Conservation (phyloP, 441 rosid species). For the Corymbia calophylla region DNA sequence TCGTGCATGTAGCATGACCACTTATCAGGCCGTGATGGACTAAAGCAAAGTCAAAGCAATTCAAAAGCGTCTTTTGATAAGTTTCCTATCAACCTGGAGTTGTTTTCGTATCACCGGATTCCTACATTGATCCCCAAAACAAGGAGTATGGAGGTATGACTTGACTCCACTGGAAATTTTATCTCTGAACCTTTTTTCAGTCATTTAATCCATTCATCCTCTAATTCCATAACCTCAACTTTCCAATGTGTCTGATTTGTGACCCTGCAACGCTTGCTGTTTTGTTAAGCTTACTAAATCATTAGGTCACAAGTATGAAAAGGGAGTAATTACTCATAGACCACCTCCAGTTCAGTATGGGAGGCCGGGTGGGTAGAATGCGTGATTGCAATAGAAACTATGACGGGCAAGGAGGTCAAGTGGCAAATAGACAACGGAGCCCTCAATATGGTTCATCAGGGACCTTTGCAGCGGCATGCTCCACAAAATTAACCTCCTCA, state of each 20-base stretch:
- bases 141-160: constrained; percentile 75
- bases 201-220: background rate
- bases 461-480: constrained; percentile 9
- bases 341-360: constrained; percentile 57
- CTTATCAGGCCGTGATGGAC: constrained; percentile 86
- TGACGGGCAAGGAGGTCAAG: constrained; percentile 25
- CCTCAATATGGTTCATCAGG: constrained; percentile 19
- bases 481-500: background rate
- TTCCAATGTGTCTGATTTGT: background rate
- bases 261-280: background rate
- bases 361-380: constrained; percentile 17
- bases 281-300: background rate
- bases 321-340: constrained; percentile 69
- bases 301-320: constrained; percentile 72
- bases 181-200: background rate
- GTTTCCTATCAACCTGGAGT: constrained; percentile 42
- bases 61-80: constrained; percentile 23
- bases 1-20: constrained; percentile 83
- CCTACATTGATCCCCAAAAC: constrained; percentile 72
- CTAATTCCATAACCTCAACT: background rate
- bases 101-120: constrained; percentile 74
- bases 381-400: constrained; percentile 25
- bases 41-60: constrained; percentile 64
- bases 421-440: constrained; percentile 32
- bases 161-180: too few species aligned